Evolutionary conservation across 1,284 basidiomycete species (phyloP).

Genomic region (Ganoderma multipileum): DNA sequence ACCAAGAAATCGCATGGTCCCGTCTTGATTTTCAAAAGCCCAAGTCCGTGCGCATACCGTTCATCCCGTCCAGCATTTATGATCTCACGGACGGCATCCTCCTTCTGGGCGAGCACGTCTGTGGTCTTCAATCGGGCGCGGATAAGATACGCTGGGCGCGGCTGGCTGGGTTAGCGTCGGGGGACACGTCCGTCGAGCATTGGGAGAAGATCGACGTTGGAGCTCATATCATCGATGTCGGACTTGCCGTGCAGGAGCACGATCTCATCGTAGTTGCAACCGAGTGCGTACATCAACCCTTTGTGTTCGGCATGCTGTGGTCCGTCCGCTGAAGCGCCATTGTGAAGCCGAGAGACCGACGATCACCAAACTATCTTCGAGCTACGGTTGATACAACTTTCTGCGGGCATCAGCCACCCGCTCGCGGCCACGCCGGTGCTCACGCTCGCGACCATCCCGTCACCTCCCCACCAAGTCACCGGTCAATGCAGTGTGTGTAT

Average conservation of each 20-base stretch:
- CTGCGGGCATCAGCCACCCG: conserved; percentile 50
- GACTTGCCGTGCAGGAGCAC: conserved; percentile 53
- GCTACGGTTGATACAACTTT: conserved; percentile 47
- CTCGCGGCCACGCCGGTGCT: conserved; percentile 45
- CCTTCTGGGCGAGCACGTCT: conserved; percentile 44
- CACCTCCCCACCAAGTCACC: conserved; percentile 11
- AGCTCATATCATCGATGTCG: conserved; percentile 44
- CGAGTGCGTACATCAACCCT: conserved; percentile 38
- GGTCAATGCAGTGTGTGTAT: conserved; percentile 46
- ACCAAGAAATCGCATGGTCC: conserved; percentile 38
- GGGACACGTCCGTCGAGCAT: neutral
- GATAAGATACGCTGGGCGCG: conserved; percentile 22
- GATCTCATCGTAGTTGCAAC: conserved; percentile 55
- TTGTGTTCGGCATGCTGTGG: neutral
- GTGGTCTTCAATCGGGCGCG: conserved; percentile 20
- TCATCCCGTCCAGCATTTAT: conserved; percentile 45
- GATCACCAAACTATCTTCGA: conserved; percentile 31
- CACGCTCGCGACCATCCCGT: conserved; percentile 27
- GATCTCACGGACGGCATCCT: conserved; percentile 53
- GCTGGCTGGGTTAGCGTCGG: conserved; percentile 2
- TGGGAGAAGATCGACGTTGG: conserved; percentile 47
- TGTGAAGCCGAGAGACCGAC: conserved; percentile 21
- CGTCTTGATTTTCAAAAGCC: conserved; percentile 26
- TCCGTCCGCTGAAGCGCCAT: neutral
- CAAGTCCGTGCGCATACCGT: conserved; percentile 25